Conservation (phyloP, 1,139 yeast genomes). For the Blastobotrys arbuscula region DNA sequence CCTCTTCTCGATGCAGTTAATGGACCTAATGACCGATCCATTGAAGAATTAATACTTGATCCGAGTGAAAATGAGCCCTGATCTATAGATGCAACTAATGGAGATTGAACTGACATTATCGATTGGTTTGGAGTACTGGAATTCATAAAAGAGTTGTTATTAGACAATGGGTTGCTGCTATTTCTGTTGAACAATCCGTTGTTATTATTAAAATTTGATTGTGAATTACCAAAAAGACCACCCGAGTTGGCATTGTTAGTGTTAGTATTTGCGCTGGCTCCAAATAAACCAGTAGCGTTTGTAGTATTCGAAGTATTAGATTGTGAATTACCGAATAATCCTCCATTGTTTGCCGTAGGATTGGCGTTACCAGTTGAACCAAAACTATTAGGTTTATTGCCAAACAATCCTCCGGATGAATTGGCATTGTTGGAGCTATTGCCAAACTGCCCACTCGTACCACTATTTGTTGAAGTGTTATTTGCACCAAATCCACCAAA, state of each 20-base stretch:
- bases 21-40: slow-evolving; percentile 31
- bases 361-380: slow-evolving; percentile 2
- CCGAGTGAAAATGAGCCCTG: slow-evolving; percentile 65
- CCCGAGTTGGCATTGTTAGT: slow-evolving; percentile 4
- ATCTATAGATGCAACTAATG: slow-evolving; percentile 40
- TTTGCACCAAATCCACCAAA: neutral
- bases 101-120: slow-evolving; percentile 12
- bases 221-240: slow-evolving; percentile 15
- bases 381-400: slow-evolving; percentile 18
- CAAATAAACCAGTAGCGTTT: slow-evolving; percentile 28
- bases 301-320: slow-evolving; percentile 16
- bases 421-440: slow-evolving; percentile 12
- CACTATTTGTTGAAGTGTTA: too few relatives aligned
- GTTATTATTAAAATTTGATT: slow-evolving; percentile 24
- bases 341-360: slow-evolving; percentile 13
- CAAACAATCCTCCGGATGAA: slow-evolving; percentile 34
- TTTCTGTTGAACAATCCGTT: slow-evolving; percentile 27
- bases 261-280: slow-evolving; percentile 24
- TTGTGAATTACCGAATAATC: slow-evolving; percentile 20
- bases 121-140: slow-evolving; percentile 13
- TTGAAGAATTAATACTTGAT: slow-evolving; percentile 17
- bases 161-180: too few relatives aligned
- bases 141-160: slow-evolving; percentile 1
- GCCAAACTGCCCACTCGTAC: too few relatives aligned
- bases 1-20: slow-evolving; percentile 18